A percentile compares a stretch with the other conserved stretches of the same genome.
Evolutionary conservation across 225 moss, liverwort and hornwort species (phyloP).

Genomic region (Sphagnum tenellum): DNA sequence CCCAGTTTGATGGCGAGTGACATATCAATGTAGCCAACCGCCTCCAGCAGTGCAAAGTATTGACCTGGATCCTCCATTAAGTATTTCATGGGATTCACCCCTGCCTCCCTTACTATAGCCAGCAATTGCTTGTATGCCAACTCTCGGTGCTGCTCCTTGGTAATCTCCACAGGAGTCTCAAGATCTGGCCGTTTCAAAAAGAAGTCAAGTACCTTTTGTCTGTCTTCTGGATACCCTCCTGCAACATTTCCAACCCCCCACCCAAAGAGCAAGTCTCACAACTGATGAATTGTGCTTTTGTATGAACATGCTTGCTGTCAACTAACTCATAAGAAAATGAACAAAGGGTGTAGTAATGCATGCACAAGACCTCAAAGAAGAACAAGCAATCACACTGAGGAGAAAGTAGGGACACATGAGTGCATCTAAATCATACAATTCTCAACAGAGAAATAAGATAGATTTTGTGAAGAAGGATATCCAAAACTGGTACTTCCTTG

Average conservation of each 20-base stretch:
- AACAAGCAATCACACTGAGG: too few relatives aligned
- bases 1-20: constrained; percentile 73
- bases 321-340: too few relatives aligned
- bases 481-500: too few relatives aligned
- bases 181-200: constrained; percentile 56
- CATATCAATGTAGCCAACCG: constrained; percentile 65
- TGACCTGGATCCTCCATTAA: constrained; percentile 59
- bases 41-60: constrained; percentile 64
- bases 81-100: constrained; percentile 58
- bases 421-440: too few relatives aligned
- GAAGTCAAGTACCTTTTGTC: constrained; percentile 57
- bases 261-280: too few relatives aligned
- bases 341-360: too few relatives aligned
- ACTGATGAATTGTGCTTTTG: too few relatives aligned
- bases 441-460: too few relatives aligned
- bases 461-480: too few relatives aligned
- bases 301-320: too few relatives aligned
- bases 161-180: constrained; percentile 66
- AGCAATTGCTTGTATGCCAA: constrained; percentile 54
- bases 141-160: constrained; percentile 62
- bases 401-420: too few relatives aligned
- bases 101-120: constrained; percentile 61
- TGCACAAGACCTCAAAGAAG: too few relatives aligned
- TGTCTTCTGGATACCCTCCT: constrained; percentile 55
- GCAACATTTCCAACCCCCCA: constrained; percentile 1